Base-by-base conservation (phyloP, 164 flowering plant species). In the Macadamia integrifolia region DNA sequence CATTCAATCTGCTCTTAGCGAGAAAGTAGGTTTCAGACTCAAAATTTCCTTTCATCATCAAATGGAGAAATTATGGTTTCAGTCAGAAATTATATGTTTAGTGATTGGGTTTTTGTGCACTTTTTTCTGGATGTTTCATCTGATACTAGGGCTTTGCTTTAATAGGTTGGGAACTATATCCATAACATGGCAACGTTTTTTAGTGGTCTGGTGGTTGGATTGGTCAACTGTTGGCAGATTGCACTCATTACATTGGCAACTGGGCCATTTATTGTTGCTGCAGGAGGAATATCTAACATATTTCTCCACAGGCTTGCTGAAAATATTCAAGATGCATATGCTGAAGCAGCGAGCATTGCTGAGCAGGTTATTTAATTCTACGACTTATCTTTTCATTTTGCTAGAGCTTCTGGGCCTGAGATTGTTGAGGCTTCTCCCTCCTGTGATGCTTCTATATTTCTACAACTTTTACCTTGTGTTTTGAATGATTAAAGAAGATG, bases 291-390 rank as follows among this genome's bases (percentile, higher is more conserved):
- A 72, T 94, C 99, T 64, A 94, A 94, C 72, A 92, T 94, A 73
- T 94, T 92, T 82, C 88, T 94, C 66, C 99, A 94, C 63, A 89
- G 97, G 73, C 99, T 94, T 75, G 99, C 99, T 57, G 98, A 94
- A 81, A 94, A 92, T 76, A 94, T 94, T 80, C 99, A 94, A 77
- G 99, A 94, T 83, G 99, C 99, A 55, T 94, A 94, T 87, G 99
- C 99, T 70, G 99, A 94, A 76, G 99, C 99, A 64, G 99, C 99
- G 67, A 90, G 98, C 76, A 86, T 90, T 76, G 99, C 99, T 57
- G 99, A 94, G 76, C 99, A 94, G 99, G 99, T 94, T 17, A 53
- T 31, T 60, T 60, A 29, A n/a, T 74, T 53, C 6, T 62, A 31
- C 61, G 42, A 32, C 28, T 58, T 58, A 43, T 44, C 13, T 58